A percentile compares a stretch with the other conserved stretches of the same genome.
Conservation (phyloP, 1,284 basidiomycete species). For the Papiliotrema nemorosa region DNA sequence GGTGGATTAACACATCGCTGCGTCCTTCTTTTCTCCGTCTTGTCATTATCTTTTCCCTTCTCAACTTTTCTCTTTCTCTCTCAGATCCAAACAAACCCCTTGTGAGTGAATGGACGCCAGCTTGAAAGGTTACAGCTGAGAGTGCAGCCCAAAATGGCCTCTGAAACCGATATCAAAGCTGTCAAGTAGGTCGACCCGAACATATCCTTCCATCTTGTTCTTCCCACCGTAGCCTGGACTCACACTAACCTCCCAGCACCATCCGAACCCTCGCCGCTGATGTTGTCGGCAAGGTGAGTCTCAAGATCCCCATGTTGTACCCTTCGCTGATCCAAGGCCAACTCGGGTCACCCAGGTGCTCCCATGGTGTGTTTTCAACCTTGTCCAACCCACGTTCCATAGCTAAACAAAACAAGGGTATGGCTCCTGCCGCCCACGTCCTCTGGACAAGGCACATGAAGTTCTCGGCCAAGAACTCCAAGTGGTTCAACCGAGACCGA, state of each 20-base stretch:
- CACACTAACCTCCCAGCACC: slow-evolving; percentile 28
- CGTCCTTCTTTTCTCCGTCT: neutral
- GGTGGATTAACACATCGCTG: too few species aligned
- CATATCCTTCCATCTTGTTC: neutral
- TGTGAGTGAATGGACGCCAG: neutral
- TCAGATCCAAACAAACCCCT: neutral
- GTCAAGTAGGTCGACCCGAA: slow-evolving; percentile 14
- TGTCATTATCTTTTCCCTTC: neutral
- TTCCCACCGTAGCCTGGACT: neutral
- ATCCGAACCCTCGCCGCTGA: slow-evolving; percentile 53
- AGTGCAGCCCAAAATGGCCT: slow-evolving; percentile 11
- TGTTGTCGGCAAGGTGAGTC: slow-evolving; percentile 51
- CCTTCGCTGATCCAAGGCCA: slow-evolving; percentile 59
- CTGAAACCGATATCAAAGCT: slow-evolving; percentile 7
- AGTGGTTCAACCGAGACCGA: slow-evolving; percentile 86
- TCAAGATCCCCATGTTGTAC: slow-evolving; percentile 11
- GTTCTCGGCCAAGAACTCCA: slow-evolving; percentile 78
- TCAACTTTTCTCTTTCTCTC: neutral
- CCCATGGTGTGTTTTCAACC: slow-evolving; percentile 60
- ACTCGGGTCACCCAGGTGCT: slow-evolving; percentile 90
- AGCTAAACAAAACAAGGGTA: slow-evolving; percentile 48
- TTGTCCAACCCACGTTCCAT: neutral
- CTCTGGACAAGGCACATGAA: slow-evolving; percentile 79
- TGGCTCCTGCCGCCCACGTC: slow-evolving; percentile 84
- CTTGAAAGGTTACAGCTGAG: neutral